Base-by-base conservation (phyloP, 768 basidiomycete genomes). In the Cystobasidium tubakii region DNA sequence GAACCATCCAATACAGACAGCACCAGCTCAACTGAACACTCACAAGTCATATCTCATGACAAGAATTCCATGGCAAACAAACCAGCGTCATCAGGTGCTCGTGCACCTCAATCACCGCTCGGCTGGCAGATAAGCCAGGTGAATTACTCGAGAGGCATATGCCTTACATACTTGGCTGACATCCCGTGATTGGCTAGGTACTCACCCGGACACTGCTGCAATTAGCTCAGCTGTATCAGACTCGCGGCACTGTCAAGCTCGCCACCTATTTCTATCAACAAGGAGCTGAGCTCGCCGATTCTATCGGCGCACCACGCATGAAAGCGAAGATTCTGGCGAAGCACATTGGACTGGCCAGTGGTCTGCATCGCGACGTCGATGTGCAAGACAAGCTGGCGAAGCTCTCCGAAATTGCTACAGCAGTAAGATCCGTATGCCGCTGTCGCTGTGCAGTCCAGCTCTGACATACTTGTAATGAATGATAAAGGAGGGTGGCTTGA, bases 191-290 rank as follows among this genome's bases (percentile, higher is more conserved):
- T 79, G 63, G 76, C 13, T 6, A 60, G 57, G 4, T 34, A 25
- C 53, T 25, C 33, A 42, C 92, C 3, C 82, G 83, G 0, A 87
- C 88, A 0, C 82, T 90, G 1, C 85, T 94, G 73, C 83, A 86
- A 1, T 83, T 95, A 7, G 83, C 86, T 0, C 84, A 86, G 9
- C 84, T 86, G 0, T 91, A 92, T 77, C 83, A 87, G 23, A 80
- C 82, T 0, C 86, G 91, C 21, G 95, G 95, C 0, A 91, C 92
- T 4, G 86, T 88, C 1, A 86, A 89, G 25, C 92, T 94, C 77
- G 88, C 91, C 1, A 88, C 91, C 74, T 93, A 89, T 77, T 95
- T 92, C 79, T 84, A 88, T 0, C 84, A 88, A 46, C 89, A 92
- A 79, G 90, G 89, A 0, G 82, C 85, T n/a, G 86, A 88, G 23